Evolutionary conservation across 257 asterid species (phyloP).

Genomic region (Anisodus acutangulus): DNA sequence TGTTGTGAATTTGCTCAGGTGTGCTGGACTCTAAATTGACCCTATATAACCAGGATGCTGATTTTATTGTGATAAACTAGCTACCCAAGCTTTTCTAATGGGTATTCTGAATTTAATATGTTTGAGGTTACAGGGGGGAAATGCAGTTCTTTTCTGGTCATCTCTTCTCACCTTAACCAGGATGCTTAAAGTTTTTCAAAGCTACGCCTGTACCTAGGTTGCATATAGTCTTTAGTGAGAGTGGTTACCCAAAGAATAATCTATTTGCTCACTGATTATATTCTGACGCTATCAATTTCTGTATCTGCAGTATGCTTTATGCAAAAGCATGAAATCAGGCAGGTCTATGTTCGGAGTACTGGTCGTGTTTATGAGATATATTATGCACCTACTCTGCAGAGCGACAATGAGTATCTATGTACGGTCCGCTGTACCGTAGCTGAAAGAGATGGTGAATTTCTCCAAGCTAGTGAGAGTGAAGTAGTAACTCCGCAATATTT

Average conservation of each 20-base stretch:
- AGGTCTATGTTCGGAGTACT: slow-evolving; percentile 87
- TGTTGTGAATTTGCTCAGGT: not conserved
- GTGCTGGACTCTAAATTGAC: not conserved
- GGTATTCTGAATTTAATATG: slow-evolving; percentile 3
- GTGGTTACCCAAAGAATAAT: slow-evolving; percentile 15
- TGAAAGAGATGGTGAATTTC: slow-evolving; percentile 63
- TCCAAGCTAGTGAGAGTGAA: slow-evolving; percentile 47
- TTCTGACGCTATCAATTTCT: slow-evolving; percentile 12
- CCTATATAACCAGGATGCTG: not conserved
- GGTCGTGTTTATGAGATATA: slow-evolving; percentile 90
- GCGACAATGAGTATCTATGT: slow-evolving; percentile 71
- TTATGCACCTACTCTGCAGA: slow-evolving; percentile 50
- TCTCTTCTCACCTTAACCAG: not conserved
- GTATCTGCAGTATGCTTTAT: slow-evolving; percentile 64
- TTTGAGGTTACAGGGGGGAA: not conserved
- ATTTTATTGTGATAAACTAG: slow-evolving; percentile 19
- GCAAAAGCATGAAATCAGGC: slow-evolving; percentile 62
- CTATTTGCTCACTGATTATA: not conserved
- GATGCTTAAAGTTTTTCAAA: not conserved
- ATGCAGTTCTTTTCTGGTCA: not conserved
- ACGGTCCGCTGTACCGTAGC: slow-evolving; percentile 85
- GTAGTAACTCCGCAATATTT: slow-evolving; percentile 44
- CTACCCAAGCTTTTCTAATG: not conserved
- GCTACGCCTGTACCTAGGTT: not conserved
- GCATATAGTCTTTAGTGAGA: not conserved